Evolutionary conservation across 176 grass and related monocot genomes (phyloP).

Genomic region (Urochloa ruziziensis): DNA sequence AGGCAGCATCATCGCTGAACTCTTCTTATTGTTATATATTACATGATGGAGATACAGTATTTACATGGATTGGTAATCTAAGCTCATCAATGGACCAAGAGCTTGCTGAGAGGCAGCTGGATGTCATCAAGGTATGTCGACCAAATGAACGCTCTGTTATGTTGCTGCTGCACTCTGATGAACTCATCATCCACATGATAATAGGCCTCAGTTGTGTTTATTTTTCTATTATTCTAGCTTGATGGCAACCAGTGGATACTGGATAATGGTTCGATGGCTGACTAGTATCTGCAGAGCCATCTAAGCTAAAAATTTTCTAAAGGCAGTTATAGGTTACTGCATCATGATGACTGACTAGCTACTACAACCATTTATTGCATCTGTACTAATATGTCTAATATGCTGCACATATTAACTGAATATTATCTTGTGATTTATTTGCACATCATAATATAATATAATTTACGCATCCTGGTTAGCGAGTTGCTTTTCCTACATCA

Average conservation of each 20-base stretch:
- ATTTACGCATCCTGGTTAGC: background rate
- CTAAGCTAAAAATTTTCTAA: background rate
- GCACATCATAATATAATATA: conserved; percentile 13
- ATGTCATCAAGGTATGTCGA: conserved; percentile 87
- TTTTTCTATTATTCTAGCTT: background rate
- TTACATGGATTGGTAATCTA: conserved; percentile 93
- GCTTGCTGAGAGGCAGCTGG: conserved; percentile 89
- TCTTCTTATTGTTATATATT: conserved; percentile 97
- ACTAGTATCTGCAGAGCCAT: background rate
- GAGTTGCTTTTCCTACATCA: background rate
- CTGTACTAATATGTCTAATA: conserved; percentile 16
- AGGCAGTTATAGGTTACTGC: background rate
- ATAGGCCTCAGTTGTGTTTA: background rate
- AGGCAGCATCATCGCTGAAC: conserved; percentile 89
- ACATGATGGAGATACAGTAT: conserved; percentile 82
- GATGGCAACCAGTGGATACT: conserved; percentile 2
- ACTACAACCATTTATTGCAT: conserved; percentile 6
- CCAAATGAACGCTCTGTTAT: conserved; percentile 11
- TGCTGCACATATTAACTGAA: background rate
- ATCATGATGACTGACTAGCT: background rate
- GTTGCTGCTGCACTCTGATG: background rate
- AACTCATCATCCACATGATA: conserved; percentile 11
- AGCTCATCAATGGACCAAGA: conserved; percentile 91
- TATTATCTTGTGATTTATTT: conserved; percentile 12
- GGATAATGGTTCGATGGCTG: background rate